A percentile compares a stretch with the other conserved stretches of the same genome.
These are phyloP conservation scores for Penicillium lividum DNA, from an alignment of 495 filamentous ascomycete genomes.

Conservation along the genomic window DNA sequence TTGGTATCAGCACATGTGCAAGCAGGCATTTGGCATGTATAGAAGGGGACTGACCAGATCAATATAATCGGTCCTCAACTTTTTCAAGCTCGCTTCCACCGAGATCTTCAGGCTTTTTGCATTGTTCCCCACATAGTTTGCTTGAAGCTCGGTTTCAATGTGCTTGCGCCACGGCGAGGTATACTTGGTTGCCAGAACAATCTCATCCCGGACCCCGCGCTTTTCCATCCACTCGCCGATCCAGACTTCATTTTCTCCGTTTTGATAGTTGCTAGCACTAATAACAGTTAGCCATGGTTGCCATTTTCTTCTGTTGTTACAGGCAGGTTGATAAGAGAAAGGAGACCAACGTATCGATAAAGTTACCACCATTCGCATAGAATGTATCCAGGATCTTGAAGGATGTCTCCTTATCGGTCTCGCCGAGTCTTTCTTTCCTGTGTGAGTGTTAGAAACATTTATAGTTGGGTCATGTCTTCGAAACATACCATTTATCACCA, in stretches of 20 bases:
- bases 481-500: constrained; percentile 52
- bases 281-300: neutral
- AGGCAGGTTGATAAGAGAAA: neutral
- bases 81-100: constrained; percentile 56
- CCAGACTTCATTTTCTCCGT: constrained; percentile 54
- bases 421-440: constrained; percentile 1
- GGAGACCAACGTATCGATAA: constrained; percentile 43
- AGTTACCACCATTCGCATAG: constrained; percentile 51
- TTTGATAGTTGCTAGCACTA: constrained; percentile 55
- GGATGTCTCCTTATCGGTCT: constrained; percentile 36
- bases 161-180: constrained; percentile 41
- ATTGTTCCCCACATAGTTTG: constrained; percentile 58
- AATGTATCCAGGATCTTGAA: constrained; percentile 57
- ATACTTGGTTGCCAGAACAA: constrained; percentile 77
- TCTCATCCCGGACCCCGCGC: constrained; percentile 57
- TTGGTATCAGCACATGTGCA: neutral
- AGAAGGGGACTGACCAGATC: constrained; percentile 43
- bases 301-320: neutral
- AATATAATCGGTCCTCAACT: constrained; percentile 65
- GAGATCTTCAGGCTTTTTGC: constrained; percentile 54
- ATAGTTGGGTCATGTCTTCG: too few relatives aligned
- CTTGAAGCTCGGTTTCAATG: constrained; percentile 45
- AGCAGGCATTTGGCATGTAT: neutral
- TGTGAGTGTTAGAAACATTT: neutral
- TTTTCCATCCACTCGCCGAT: constrained; percentile 60